Conservation (phyloP, 768 basidiomycete genomes). For the Sporobolomyces roseus region DNA sequence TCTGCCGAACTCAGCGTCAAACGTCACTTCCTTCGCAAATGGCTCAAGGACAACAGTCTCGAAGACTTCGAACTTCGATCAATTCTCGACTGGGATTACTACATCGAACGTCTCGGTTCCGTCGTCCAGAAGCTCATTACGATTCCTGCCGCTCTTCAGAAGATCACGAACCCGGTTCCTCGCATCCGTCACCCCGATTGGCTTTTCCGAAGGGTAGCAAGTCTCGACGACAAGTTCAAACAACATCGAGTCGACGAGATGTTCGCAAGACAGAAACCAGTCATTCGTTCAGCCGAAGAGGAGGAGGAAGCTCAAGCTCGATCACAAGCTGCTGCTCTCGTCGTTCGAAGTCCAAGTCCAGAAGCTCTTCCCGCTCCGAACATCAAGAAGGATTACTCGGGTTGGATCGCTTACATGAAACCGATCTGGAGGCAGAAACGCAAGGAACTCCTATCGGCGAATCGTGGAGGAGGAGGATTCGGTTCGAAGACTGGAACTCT, state of each 20-base stretch:
- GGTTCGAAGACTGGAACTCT: constrained; percentile 51
- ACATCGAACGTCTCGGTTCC: constrained; percentile 93
- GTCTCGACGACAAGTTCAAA: constrained; percentile 89
- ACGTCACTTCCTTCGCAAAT: constrained; percentile 82
- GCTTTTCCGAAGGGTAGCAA: constrained; percentile 84
- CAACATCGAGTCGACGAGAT: constrained; percentile 97
- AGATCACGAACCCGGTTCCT: constrained; percentile 91
- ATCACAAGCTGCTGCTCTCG: constrained; percentile 61
- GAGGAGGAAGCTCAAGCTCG: constrained; percentile 46
- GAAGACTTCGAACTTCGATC: constrained; percentile 83
- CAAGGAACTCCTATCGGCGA: constrained; percentile 50
- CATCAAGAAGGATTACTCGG: constrained; percentile 62
- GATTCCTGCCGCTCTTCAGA: constrained; percentile 97
- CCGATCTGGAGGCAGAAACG: constrained; percentile 68
- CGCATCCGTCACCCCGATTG: constrained; percentile 95
- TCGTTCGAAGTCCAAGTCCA: constrained; percentile 9
- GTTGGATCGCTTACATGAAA: constrained; percentile 72
- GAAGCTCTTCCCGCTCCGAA: constrained; percentile 54
- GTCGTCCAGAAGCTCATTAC: constrained; percentile 99
- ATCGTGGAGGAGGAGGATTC: constrained; percentile 50
- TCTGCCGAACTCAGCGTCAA: constrained; percentile 90
- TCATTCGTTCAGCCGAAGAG: constrained; percentile 35
- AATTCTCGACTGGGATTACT: constrained; percentile 97
- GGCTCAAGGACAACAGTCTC: constrained; percentile 90
- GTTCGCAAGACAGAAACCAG: constrained; percentile 57